Conservation (phyloP, 1,284 basidiomycete genomes). For the Meira nashicola region DNA sequence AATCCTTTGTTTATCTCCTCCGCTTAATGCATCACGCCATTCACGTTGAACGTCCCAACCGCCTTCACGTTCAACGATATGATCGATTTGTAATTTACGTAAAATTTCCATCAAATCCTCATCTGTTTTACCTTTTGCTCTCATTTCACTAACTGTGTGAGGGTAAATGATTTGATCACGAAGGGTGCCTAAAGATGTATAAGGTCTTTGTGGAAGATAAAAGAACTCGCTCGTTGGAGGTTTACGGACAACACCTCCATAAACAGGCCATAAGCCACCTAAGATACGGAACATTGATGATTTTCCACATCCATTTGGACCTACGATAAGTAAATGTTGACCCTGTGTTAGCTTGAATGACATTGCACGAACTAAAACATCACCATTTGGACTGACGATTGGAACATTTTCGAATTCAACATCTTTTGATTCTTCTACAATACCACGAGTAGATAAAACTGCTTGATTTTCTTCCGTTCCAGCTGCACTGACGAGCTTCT, state of each 20-base stretch:
- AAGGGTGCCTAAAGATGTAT: slow-evolving; percentile 78
- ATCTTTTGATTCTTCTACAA: slow-evolving; percentile 60
- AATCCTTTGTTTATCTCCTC: slow-evolving; percentile 70
- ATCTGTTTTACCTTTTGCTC: slow-evolving; percentile 58
- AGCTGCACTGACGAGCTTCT: slow-evolving; percentile 68
- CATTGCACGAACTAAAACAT: slow-evolving; percentile 71
- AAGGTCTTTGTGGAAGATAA: slow-evolving; percentile 91
- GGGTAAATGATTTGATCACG: slow-evolving; percentile 83
- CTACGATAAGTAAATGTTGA: slow-evolving; percentile 59
- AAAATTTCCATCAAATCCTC: slow-evolving; percentile 71
- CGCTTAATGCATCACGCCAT: slow-evolving; percentile 87
- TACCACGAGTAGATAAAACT: slow-evolving; percentile 77
- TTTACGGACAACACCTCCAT: slow-evolving; percentile 89
- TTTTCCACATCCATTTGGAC: slow-evolving; percentile 66
- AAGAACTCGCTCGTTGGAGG: slow-evolving; percentile 84
- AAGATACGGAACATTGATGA: slow-evolving; percentile 78
- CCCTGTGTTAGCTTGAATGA: slow-evolving; percentile 86
- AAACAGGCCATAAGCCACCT: slow-evolving; percentile 94
- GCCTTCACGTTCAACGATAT: slow-evolving; percentile 88
- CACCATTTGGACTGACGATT: slow-evolving; percentile 92
- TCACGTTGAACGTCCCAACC: slow-evolving; percentile 85
- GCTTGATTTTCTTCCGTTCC: slow-evolving; percentile 71
- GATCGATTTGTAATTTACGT: slow-evolving; percentile 75
- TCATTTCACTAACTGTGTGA: slow-evolving; percentile 62
- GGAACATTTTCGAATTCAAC: slow-evolving; percentile 90